A percentile compares a stretch with the other conserved stretches of the same genome.
Evolutionary conservation across 208 protist genomes (phyloP).

Genomic region (Novymonas esmeraldas): DNA sequence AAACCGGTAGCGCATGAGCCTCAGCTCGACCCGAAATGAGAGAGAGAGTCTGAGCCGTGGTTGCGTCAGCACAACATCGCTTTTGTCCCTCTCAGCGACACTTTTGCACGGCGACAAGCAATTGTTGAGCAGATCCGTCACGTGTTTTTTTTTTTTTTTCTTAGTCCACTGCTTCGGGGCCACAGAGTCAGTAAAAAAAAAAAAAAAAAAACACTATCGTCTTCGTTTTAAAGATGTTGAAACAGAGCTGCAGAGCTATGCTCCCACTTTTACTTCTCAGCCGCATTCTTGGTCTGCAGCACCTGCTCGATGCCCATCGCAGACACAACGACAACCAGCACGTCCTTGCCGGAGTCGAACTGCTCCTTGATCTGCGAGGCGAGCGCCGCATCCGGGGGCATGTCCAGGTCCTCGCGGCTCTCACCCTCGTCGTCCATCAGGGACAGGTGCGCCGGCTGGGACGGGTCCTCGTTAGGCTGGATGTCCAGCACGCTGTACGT

Average conservation of each 20-base stretch:
- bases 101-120: too few species aligned
- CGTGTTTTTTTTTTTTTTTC: background rate
- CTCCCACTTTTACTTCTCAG: constrained; percentile 76
- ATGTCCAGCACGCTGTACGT: constrained; percentile 96
- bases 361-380: constrained; percentile 89
- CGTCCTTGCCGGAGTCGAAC: constrained; percentile 94
- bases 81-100: too few species aligned
- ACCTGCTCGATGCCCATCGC: constrained; percentile 97
- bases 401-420: constrained; percentile 95
- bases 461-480: constrained; percentile 87
- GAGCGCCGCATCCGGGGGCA: constrained; percentile 92
- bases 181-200: constrained; percentile 2
- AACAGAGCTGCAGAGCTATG: too few species aligned
- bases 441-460: constrained; percentile 72
- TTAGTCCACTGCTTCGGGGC: background rate
- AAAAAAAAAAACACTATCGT: background rate
- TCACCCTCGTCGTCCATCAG: constrained; percentile 94
- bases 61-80: too few species aligned
- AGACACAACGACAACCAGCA: constrained; percentile 92
- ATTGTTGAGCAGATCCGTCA: background rate
- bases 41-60: too few species aligned
- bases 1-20: too few species aligned
- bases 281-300: constrained; percentile 93
- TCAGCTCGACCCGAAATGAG: too few species aligned
- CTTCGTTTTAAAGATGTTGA: background rate